phyloP scores from a whole-genome alignment of 2,329 filamentous ascomycete genomes.

The Cladosporium sp. region DNA sequence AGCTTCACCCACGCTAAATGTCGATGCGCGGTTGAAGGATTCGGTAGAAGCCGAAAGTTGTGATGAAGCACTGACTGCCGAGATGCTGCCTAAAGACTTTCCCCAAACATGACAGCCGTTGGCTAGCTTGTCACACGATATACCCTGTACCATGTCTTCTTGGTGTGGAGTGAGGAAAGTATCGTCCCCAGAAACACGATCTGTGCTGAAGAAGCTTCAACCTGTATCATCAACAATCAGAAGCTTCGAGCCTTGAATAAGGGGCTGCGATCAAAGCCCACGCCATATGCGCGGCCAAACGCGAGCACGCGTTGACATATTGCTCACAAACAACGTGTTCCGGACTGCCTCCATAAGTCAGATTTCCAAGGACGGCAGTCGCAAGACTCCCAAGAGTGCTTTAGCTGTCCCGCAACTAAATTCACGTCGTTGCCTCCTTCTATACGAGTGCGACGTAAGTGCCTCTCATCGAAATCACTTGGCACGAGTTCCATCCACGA shows the following conservation, averaged over 20 bases:
- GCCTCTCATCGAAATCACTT: not conserved
- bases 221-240: not conserved
- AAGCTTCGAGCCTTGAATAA: not conserved
- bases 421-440: not conserved
- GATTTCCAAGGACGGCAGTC: not conserved
- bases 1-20: too few relatives aligned
- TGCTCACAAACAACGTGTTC: too few relatives aligned
- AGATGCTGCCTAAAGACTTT: not conserved
- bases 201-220: not conserved
- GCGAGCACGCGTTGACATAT: too few relatives aligned
- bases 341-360: not conserved
- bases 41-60: too few relatives aligned
- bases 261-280: not conserved
- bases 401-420: not conserved
- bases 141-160: not conserved
- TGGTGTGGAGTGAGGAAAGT: not conserved
- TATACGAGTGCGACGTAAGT: not conserved
- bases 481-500: not conserved
- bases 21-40: too few relatives aligned
- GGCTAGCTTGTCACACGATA: not conserved
- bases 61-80: too few relatives aligned
- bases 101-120: not conserved
- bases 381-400: too few relatives aligned
- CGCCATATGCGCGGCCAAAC: too few relatives aligned
- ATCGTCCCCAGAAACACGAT: not conserved